A percentile compares a stretch with the other conserved stretches of the same genome.
Conservation (phyloP, 257 asterid species). For the Plantago elongata region DNA sequence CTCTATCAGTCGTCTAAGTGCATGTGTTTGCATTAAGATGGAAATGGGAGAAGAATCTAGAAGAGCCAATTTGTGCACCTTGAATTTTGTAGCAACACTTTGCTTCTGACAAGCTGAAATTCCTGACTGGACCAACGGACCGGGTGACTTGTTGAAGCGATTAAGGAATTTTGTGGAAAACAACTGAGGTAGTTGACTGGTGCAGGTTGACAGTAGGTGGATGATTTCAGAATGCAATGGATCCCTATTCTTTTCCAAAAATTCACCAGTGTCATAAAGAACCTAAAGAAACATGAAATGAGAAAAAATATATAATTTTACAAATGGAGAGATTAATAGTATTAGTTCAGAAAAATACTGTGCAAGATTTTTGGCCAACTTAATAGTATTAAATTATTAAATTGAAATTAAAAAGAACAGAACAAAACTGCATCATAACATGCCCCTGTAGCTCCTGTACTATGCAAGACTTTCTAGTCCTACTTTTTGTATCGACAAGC, state of each 20-base stretch:
- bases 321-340: constrained; percentile 6
- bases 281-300: constrained; percentile 43
- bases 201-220: constrained; percentile 67
- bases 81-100: constrained; percentile 70
- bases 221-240: constrained; percentile 53
- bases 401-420: too few relatives aligned
- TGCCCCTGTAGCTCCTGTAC: neutral
- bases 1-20: neutral
- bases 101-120: constrained; percentile 50
- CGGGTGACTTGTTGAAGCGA: constrained; percentile 29
- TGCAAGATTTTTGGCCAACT: too few relatives aligned
- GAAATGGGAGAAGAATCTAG: neutral
- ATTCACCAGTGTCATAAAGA: constrained; percentile 63
- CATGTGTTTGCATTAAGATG: neutral
- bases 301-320: constrained; percentile 13
- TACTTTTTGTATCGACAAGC: too few relatives aligned
- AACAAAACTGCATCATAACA: too few relatives aligned
- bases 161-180: constrained; percentile 40
- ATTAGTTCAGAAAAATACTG: neutral
- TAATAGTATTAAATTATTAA: too few relatives aligned
- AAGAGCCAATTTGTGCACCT: constrained; percentile 41
- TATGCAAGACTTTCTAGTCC: neutral
- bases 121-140: constrained; percentile 33
- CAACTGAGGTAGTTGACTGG: constrained; percentile 44
- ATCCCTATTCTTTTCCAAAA: constrained; percentile 93